Base-by-base conservation (phyloP, 805 yeast species). In the Wickerhamomyces pijperi region DNA sequence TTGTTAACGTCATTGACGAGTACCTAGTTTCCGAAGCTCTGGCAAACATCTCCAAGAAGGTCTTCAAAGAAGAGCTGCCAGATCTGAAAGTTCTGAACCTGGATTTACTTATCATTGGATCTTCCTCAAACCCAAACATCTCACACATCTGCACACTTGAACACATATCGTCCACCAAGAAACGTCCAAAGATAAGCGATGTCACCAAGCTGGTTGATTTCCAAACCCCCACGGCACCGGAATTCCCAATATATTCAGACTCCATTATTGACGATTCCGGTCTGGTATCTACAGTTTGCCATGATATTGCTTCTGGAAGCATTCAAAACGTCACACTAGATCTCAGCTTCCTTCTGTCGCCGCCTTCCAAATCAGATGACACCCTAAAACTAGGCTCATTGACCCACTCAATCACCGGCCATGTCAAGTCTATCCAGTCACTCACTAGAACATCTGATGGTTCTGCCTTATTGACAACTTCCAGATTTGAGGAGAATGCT, bases 361-460 rank as follows among this genome's bases (percentile, higher is more conserved):
- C 44, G 5, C 35, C 45, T 5, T 23, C 34, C 2, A 34, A 45
- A 5, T 38, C 39, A 6, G 36, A 48, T 6, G 29, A 25, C 9
- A 9, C 9, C 13, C 14, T 25, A 5, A 25, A 25, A 12, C 41
- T 51, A 0, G 62, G 59, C 4, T 39, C 42, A 5, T 46, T 77
- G 9, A 61, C 66, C 19, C 69, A 77, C 45, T 78, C 81, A 47
- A 73, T 80, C 39, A 85, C 94, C 2, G 97, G 97, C 1, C 96
- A 87, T 53, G 72, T 76, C 40, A 87, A 87, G 53, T 83, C 95
- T 0, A 77, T 88, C 18, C 75, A 73, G 46, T 69, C 67, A 36
- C 56, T 88, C 3, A 62, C 74, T 15, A 74, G 87, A 48, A 81
- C 94, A 1, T 62, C 75, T 6, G 74, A 76, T 50, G 90, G 88